Evolutionary conservation across 345 rosid genomes (phyloP).

Genomic region (Cardamine resedifolia): DNA sequence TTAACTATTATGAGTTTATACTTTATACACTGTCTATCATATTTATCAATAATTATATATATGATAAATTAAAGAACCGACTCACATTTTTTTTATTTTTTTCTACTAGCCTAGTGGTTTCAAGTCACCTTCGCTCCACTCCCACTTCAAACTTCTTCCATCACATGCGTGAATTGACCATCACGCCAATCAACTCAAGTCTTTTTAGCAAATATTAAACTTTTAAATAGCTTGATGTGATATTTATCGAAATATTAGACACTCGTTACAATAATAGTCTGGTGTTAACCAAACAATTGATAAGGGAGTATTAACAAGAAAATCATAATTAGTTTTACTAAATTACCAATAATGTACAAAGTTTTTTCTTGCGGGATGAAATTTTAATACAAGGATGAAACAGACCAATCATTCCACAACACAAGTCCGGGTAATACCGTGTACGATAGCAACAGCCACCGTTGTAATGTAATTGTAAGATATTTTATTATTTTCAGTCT

Average conservation of each 20-base stretch:
- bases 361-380: neutral
- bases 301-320: neutral
- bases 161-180: neutral
- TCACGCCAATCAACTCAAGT: neutral
- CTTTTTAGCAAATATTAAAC: neutral
- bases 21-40: neutral
- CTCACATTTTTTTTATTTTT: neutral
- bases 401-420: neutral
- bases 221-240: neutral
- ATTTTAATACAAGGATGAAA: neutral
- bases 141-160: neutral
- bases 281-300: neutral
- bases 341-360: neutral
- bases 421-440: neutral
- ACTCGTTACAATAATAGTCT: neutral
- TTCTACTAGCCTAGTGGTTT: neutral
- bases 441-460: conserved; percentile 10
- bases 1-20: neutral
- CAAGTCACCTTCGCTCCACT: neutral
- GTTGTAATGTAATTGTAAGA: neutral
- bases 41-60: neutral
- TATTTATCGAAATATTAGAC: neutral
- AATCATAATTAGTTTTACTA: neutral
- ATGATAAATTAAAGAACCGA: neutral
- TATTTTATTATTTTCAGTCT: neutral